Base-by-base conservation (phyloP, 805 yeast genomes). In the Ogataea nakhonphanomensis region DNA sequence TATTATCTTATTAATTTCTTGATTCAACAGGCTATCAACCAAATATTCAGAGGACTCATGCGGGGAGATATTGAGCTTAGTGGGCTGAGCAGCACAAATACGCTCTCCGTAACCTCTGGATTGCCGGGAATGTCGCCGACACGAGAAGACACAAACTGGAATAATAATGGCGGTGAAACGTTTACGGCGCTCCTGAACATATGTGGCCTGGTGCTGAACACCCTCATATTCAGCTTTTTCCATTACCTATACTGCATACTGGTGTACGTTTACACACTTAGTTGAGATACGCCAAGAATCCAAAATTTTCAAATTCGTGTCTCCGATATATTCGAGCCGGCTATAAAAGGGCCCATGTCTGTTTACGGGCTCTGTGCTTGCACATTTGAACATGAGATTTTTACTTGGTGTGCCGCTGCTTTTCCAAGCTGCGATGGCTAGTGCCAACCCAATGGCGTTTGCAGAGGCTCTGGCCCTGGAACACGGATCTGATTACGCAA, bases 401-500 rank as follows among this genome's bases (percentile, higher is more conserved):
- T 31, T 41, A 2, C 7, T 48, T 8, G 14, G 44, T 13, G 22
- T 49, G 15, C 34, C 51, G 2, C 22, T 51, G n/a, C 26, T 46
- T 12, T 38, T 44, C n/a, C 39, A 45, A 12, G 33, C 35, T 12
- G 56, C 49, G 8, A 13, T 30, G 20, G 61, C 56, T 13, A 41
- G 36, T 32, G 57, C 62, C 25, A 54, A 56, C 41, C 59, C 61
- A 7, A 50, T 51, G 17, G 63, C 62, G 2, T 57, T 57, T 38
- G 64, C 62, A 15, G 60, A 55, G 47, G 60, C 64, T 28, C 39
- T 55, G 29, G 62, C 61, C 51, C 26, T 66, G 20, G 54, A 52
- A n/a, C 70, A 65, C 43, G 70, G 70, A 30, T 58, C 65, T 11
- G 61, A 53, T 35, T 60, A 49, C 25, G 62, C 68, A 24, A 57